These are phyloP conservation scores for Fusarium pseudograminearum DNA, from an alignment of 2,329 filamentous ascomycete genomes.

Conservation along the genomic window DNA sequence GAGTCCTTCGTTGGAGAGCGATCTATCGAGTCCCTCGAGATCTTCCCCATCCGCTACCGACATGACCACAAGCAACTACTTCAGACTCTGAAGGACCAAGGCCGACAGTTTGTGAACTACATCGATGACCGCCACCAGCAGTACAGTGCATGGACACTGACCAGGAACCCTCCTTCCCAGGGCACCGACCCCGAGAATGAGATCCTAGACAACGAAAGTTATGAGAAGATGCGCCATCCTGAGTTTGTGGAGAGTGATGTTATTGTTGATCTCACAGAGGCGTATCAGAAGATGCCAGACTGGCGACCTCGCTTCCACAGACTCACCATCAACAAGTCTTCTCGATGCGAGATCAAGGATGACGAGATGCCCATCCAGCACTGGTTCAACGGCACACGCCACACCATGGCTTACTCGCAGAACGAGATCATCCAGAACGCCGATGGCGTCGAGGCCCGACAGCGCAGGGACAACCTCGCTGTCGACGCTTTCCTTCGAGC, in stretches of 20 bases:
- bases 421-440: constrained; percentile 53
- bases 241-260: constrained; percentile 58
- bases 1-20: constrained; percentile 54
- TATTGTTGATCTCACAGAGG: constrained; percentile 58
- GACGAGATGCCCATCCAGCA: constrained; percentile 55
- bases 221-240: constrained; percentile 53
- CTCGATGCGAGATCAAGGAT: constrained; percentile 48
- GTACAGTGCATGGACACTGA: constrained; percentile 58
- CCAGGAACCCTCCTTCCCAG: constrained; percentile 52
- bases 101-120: constrained; percentile 51
- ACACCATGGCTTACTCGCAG: constrained; percentile 51
- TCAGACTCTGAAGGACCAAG: constrained; percentile 50
- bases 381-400: constrained; percentile 51
- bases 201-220: constrained; percentile 49
- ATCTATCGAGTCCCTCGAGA: constrained; percentile 53
- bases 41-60: constrained; percentile 56
- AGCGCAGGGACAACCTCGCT: constrained; percentile 54
- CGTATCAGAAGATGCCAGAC: constrained; percentile 54
- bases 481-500: constrained; percentile 52
- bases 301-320: constrained; percentile 53
- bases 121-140: constrained; percentile 54
- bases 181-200: constrained; percentile 49
- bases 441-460: constrained; percentile 53
- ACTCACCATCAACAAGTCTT: constrained; percentile 50
- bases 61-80: constrained; percentile 53